These are phyloP conservation scores for Prillingera fragicola DNA, from an alignment of 1,284 basidiomycete species.

Conservation along the genomic window DNA sequence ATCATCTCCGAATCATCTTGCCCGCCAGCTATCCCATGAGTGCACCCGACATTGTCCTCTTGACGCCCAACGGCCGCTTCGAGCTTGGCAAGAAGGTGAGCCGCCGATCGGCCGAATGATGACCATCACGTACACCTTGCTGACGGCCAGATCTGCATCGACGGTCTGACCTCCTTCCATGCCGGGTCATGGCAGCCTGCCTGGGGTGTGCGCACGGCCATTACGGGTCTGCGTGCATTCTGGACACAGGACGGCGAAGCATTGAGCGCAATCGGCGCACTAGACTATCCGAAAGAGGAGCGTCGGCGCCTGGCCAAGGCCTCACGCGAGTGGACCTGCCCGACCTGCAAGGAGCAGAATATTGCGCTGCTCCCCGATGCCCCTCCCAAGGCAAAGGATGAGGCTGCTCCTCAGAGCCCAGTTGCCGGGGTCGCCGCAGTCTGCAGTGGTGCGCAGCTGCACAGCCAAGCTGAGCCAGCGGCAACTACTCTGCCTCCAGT, in stretches of 20 bases:
- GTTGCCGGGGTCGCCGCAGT: no score
- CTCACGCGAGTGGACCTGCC: conserved; percentile 75
- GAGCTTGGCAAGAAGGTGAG: conserved; percentile 89
- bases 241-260: conserved; percentile 84
- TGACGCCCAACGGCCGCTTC: conserved; percentile 92
- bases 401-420: no score
- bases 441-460: no score
- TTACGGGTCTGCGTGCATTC: conserved; percentile 84
- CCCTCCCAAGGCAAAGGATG: background rate
- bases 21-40: conserved; percentile 92
- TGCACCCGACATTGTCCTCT: conserved; percentile 86
- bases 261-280: conserved; percentile 80
- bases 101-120: conserved; percentile 2
- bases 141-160: conserved; percentile 72
- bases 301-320: conserved; percentile 70
- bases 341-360: conserved; percentile 65
- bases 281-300: conserved; percentile 73
- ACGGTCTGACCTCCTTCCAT: conserved; percentile 71
- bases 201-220: conserved; percentile 95
- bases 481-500: no score
- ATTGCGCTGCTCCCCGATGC: conserved; percentile 56
- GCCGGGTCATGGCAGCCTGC: conserved; percentile 77
- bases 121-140: background rate
- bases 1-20: conserved; percentile 85
- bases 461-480: no score